Conservation (phyloP, 2,329 filamentous ascomycete genomes). For the Fusarium sp. region DNA sequence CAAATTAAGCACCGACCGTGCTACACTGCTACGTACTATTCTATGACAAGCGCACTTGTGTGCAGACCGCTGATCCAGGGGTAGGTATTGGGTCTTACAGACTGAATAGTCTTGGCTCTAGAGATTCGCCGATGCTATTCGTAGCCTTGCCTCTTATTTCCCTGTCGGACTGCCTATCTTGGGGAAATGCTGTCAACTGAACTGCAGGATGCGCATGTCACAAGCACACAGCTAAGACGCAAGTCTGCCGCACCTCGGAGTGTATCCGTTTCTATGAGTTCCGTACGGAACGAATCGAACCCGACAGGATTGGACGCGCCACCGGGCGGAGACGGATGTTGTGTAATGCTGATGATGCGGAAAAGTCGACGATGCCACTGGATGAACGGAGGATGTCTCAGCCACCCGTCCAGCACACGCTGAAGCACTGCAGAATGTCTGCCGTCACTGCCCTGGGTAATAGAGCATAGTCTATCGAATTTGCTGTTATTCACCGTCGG, state of each 20-base stretch:
- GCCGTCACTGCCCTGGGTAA: slow-evolving; percentile 22
- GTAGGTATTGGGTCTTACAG: slow-evolving; percentile 18
- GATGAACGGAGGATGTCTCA: slow-evolving; percentile 38
- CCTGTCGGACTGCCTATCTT: slow-evolving; percentile 26
- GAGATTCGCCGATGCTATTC: slow-evolving; percentile 39
- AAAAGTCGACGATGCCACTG: slow-evolving; percentile 29
- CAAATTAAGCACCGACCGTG: slow-evolving; percentile 42
- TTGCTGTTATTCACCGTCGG: slow-evolving; percentile 1
- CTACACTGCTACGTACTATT: slow-evolving; percentile 13
- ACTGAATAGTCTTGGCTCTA: slow-evolving; percentile 39
- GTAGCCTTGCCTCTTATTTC: slow-evolving; percentile 25
- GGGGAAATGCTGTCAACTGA: slow-evolving; percentile 40
- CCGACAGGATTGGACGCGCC: slow-evolving; percentile 23
- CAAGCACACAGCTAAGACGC: slow-evolving; percentile 27
- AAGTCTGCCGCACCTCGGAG: slow-evolving; percentile 30
- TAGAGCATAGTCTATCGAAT: neutral
- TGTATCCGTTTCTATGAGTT: slow-evolving; percentile 30
- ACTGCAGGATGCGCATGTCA: slow-evolving; percentile 35
- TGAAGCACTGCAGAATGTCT: slow-evolving; percentile 9
- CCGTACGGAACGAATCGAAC: slow-evolving; percentile 15
- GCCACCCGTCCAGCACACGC: slow-evolving; percentile 6
- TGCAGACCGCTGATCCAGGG: slow-evolving; percentile 45
- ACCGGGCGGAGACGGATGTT: slow-evolving; percentile 40
- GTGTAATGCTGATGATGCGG: slow-evolving; percentile 25
- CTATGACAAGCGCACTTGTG: slow-evolving; percentile 28